Percentiles rank a stretch among this genome's conserved stretches.
These are phyloP conservation scores for Trichoderma breve DNA, from an alignment of 2,329 filamentous ascomycete species.

Conservation along the genomic window DNA sequence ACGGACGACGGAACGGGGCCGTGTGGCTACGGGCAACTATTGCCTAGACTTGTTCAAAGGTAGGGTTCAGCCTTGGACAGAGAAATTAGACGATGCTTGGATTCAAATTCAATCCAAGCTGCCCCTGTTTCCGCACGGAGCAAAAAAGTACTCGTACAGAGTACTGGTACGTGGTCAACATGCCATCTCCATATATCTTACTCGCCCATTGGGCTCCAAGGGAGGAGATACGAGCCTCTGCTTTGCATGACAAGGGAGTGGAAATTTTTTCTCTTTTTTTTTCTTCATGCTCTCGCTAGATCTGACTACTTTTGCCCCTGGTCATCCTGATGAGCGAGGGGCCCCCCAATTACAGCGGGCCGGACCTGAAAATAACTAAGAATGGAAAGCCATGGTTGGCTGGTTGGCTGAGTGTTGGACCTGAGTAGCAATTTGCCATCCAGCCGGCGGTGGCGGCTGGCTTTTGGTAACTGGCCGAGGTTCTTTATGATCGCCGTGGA, in stretches of 20 bases:
- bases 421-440: conserved; percentile 11
- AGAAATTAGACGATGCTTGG: background rate
- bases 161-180: background rate
- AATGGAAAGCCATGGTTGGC: conserved; percentile 10
- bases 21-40: background rate
- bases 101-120: background rate
- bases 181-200: background rate
- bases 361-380: conserved; percentile 17
- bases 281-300: background rate
- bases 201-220: background rate
- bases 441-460: conserved; percentile 16
- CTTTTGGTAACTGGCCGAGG: conserved; percentile 14
- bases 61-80: background rate
- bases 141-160: background rate
- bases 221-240: background rate
- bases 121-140: background rate
- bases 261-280: background rate
- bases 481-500: background rate
- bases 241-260: background rate
- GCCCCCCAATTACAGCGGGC: conserved; percentile 9
- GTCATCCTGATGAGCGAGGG: background rate
- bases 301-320: conserved; percentile 1
- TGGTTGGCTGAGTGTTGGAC: background rate
- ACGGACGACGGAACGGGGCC: conserved; percentile 12
- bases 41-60: background rate